phyloP scores from a whole-genome alignment of 31 red algal genomes.

The Endocladia muricata region DNA sequence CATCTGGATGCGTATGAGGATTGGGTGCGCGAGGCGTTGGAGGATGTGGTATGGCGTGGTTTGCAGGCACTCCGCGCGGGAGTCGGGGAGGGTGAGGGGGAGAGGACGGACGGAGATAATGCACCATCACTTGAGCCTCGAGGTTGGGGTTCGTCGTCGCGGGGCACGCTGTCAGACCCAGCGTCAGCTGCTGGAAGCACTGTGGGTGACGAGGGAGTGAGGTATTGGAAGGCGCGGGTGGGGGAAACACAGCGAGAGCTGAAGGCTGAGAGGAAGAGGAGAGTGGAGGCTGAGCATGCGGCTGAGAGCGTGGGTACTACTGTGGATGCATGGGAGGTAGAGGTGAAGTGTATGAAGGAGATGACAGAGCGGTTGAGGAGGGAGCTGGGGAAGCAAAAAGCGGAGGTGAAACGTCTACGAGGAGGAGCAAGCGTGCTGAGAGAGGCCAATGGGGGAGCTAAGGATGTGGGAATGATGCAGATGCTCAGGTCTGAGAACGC shows the following conservation, averaged over 20 bases:
- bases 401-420: background rate
- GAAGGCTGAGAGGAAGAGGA: constrained; percentile 13
- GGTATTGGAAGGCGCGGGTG: background rate
- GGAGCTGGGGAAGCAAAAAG: background rate
- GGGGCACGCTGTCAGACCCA: background rate
- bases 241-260: background rate
- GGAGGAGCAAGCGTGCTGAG: background rate
- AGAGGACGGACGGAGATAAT: background rate
- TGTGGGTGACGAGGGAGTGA: constrained; percentile 3
- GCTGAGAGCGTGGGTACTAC: constrained; percentile 8
- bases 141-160: no score
- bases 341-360: background rate
- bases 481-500: constrained; percentile 11
- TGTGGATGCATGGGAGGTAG: background rate
- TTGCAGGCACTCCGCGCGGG: constrained; percentile 34
- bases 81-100: background rate
- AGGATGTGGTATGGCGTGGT: constrained; percentile 37
- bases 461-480: background rate
- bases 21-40: constrained; percentile 39
- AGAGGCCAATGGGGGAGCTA: background rate
- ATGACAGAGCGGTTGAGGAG: background rate
- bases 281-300: background rate
- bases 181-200: background rate
- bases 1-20: constrained; percentile 55
- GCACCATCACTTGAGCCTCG: no score